Conservation (phyloP, 768 basidiomycete genomes). For the Tricholoma saponaceum region DNA sequence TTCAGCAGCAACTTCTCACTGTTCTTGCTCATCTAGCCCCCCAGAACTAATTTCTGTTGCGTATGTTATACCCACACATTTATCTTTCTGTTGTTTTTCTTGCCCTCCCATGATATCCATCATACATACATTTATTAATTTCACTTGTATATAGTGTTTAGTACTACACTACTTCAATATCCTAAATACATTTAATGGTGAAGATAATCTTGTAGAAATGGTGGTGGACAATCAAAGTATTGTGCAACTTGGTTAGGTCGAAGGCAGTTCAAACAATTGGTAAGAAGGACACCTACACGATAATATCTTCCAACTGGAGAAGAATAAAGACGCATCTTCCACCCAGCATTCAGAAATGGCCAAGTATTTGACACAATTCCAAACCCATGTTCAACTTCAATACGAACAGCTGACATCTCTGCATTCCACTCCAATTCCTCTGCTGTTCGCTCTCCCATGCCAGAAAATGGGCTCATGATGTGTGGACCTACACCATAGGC, state of each 20-base stretch:
- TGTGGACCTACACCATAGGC: conserved; percentile 5
- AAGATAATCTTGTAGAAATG: conserved; percentile 1
- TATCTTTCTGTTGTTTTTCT: too few species aligned
- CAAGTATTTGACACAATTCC: conserved; percentile 15
- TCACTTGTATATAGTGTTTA: too few species aligned
- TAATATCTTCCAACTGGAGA: conserved; percentile 23
- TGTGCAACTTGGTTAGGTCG: conserved; percentile 1
- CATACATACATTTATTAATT: too few species aligned
- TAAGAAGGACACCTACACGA: conserved; percentile 17
- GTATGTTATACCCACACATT: too few species aligned
- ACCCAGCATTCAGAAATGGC: conserved; percentile 18
- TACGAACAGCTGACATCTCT: conserved; percentile 17
- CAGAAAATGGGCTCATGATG: conserved; percentile 16
- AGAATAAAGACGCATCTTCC: conserved; percentile 13
- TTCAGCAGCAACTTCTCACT: too few species aligned
- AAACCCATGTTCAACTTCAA: conserved; percentile 25
- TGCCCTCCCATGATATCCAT: too few species aligned
- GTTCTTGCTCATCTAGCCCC: too few species aligned
- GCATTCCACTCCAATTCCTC: conserved; percentile 19
- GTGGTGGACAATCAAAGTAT: conserved; percentile 16
- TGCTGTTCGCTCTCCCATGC: conserved; percentile 10
- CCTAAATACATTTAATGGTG: too few species aligned
- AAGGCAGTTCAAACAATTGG: conserved; percentile 19
- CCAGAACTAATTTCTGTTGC: too few species aligned
- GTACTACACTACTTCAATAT: too few species aligned